Evolutionary conservation across 371 early-diverging fungal species (phyloP).

Genomic region (Lichtheimia ramosa): DNA sequence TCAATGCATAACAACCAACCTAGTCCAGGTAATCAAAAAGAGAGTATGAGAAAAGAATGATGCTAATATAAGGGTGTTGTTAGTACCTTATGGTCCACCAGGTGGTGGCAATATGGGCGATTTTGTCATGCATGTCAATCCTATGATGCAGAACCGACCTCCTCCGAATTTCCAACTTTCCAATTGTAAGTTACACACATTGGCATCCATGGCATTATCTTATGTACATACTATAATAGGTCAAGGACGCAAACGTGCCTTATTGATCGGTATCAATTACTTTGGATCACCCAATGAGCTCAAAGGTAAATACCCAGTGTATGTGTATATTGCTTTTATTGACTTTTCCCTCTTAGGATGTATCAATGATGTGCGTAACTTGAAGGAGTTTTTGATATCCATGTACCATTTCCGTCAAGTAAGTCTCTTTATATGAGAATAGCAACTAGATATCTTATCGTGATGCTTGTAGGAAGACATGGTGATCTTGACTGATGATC

Average conservation of each 20-base stretch:
- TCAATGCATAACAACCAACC: conserved; percentile 21
- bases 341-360: conserved; percentile 55
- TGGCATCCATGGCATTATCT: not conserved
- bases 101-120: not conserved
- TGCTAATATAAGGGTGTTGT: not conserved
- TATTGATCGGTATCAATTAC: conserved; percentile 94
- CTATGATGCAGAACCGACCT: conserved; percentile 26
- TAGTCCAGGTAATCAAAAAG: conserved; percentile 18
- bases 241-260: conserved; percentile 71
- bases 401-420: conserved; percentile 66
- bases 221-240: conserved; percentile 5
- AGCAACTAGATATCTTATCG: not conserved
- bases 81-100: conserved; percentile 11
- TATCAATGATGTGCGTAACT: conserved; percentile 90
- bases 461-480: conserved; percentile 55
- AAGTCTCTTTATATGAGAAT: not conserved
- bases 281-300: conserved; percentile 65
- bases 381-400: conserved; percentile 70
- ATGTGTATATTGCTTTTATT: not conserved
- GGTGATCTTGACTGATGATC: conserved; percentile 89
- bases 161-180: conserved; percentile 17
- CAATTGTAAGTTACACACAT: conserved; percentile 5
- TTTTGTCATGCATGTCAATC: conserved; percentile 27
- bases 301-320: conserved; percentile 42
- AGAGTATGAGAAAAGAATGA: not conserved